Evolutionary conservation across 176 grass and related monocot species (phyloP).

Genomic region (Bothriochloa decipiens): DNA sequence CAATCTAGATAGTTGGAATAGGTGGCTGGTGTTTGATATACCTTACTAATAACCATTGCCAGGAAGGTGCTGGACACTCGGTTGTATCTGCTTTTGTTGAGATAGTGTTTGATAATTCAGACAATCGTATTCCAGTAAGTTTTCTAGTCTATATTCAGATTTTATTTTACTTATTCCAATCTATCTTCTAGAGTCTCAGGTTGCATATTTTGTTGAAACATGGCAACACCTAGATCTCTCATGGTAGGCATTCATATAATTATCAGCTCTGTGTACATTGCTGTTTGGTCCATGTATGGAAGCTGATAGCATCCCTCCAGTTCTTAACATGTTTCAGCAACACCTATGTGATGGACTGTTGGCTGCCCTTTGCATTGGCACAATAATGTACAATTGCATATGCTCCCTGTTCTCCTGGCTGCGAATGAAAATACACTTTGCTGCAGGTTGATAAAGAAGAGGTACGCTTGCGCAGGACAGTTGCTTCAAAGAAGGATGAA

Average conservation of each 20-base stretch:
- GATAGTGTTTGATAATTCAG: slow-evolving; percentile 97
- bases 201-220: slow-evolving; percentile 38
- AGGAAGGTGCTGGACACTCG: slow-evolving; percentile 98
- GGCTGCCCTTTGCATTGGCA: slow-evolving; percentile 10
- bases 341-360: slow-evolving; percentile 7
- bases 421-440: slow-evolving; percentile 23
- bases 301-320: background rate
- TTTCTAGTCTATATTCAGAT: slow-evolving; percentile 19
- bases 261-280: background rate
- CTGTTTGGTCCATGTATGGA: background rate
- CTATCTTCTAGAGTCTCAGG: slow-evolving; percentile 23
- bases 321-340: background rate
- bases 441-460: slow-evolving; percentile 93
- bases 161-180: slow-evolving; percentile 16
- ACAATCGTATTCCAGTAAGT: slow-evolving; percentile 98
- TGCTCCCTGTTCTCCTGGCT: slow-evolving; percentile 20
- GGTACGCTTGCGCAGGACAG: slow-evolving; percentile 86
- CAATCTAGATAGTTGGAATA: slow-evolving; percentile 36
- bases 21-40: slow-evolving; percentile 37
- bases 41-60: slow-evolving; percentile 40
- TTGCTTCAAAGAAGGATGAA: slow-evolving; percentile 97
- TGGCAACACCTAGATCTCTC: slow-evolving; percentile 9
- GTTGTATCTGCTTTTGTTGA: slow-evolving; percentile 99
- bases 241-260: slow-evolving; percentile 18
- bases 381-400: slow-evolving; percentile 27